Base-by-base conservation (phyloP, 345 rosid genomes). In the Gossypium herbaceum region DNA sequence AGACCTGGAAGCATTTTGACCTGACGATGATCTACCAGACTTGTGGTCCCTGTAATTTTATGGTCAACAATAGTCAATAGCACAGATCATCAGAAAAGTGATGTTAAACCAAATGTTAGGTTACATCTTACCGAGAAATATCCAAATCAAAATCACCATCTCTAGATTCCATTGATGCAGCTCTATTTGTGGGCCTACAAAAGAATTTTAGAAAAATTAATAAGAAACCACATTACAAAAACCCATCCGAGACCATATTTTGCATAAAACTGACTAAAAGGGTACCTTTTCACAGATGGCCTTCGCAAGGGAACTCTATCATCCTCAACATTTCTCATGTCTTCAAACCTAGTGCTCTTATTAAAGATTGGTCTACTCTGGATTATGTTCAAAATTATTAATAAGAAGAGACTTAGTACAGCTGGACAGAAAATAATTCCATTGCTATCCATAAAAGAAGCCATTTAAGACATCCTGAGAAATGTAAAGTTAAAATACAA, bases 341-440 rank as follows among this genome's bases (percentile, higher is more conserved):
- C 98, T 75, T 95, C 97, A 82, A 93, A 95, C 86, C 99, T 90
- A 64, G 99, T 95, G 76, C 98, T 93, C 92, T 95, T 93, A 73
- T 91, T 95, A 80, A 95, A 95, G 78, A 95, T 91, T 10, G 99
- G 98, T 25, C 98, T 96, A 86, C 97, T 91, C 99, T 95, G 88
- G 83, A 90, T 71, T 54, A 75, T 56, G 55, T 8, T 58, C 60
- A 68, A 75, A 77, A 64, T 63, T 55, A 29, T 43, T 22, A 57
- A 80, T 68, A 48, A 59, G 66, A 34, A 25, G 13, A 15, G 3
- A 57, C 34, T 44, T 74, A 45, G 25, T 60, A 72, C 65, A 19
- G 12, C 12, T 34, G 16, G 24, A 58, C 22, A 9, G 43, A 43
- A 22, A 72, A 43, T 15, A 70, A 29, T 4, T 12, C 22, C 61